Conservation (phyloP, 2,329 filamentous ascomycete genomes). For the Alternaria incomplexa region DNA sequence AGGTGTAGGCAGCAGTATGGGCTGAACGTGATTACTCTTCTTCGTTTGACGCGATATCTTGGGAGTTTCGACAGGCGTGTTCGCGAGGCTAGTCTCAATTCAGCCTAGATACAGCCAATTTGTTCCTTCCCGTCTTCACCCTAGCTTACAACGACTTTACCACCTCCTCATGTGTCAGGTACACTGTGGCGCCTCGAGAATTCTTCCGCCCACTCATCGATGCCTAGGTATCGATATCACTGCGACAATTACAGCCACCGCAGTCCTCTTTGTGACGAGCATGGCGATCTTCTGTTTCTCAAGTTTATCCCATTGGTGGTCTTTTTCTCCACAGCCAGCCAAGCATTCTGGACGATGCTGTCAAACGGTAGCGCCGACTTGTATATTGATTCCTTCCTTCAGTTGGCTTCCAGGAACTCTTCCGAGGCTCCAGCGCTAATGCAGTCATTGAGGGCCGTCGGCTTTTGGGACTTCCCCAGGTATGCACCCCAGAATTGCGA, state of each 20-base stretch:
- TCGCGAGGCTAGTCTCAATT: background rate
- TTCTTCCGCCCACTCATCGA: conserved; percentile 3
- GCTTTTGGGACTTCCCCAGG: conserved; percentile 1
- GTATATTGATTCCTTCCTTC: conserved; percentile 19
- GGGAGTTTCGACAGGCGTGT: background rate
- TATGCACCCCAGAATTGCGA: conserved; percentile 10
- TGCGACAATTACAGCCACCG: background rate
- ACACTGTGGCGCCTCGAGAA: background rate
- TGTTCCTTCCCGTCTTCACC: background rate
- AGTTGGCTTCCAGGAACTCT: background rate
- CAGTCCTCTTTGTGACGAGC: background rate
- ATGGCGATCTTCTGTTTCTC: background rate
- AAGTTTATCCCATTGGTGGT: conserved; percentile 33
- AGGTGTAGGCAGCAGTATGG: background rate
- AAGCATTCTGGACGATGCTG: conserved; percentile 19
- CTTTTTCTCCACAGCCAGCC: conserved; percentile 18
- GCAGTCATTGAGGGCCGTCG: conserved; percentile 6
- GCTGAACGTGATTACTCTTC: background rate
- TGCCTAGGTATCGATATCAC: background rate
- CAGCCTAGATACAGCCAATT: background rate
- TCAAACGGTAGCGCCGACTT: conserved; percentile 21
- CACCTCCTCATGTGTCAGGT: background rate
- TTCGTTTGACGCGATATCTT: background rate
- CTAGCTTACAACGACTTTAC: background rate
- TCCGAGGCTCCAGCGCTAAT: conserved; percentile 11